Evolutionary conservation across 495 filamentous ascomycete species (phyloP).

Genomic region (Haplographium delicatum): DNA sequence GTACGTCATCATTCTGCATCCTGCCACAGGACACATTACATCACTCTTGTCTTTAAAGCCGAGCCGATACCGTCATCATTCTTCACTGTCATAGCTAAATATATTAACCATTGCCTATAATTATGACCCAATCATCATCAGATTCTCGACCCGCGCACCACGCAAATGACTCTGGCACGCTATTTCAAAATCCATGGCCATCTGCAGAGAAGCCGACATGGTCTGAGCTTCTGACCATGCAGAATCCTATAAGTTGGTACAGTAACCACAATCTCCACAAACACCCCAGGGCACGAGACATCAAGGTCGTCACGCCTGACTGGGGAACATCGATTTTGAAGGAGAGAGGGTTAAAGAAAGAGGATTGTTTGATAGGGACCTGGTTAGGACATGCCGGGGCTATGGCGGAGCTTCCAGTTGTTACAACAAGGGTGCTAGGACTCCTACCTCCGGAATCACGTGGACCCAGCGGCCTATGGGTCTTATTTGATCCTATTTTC

Average conservation of each 20-base stretch:
- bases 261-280: constrained; percentile 7
- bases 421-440: constrained; percentile 8
- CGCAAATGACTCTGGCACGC: constrained; percentile 20
- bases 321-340: constrained; percentile 10
- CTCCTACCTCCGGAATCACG: constrained; percentile 6
- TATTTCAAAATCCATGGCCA: constrained; percentile 52
- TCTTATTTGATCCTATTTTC: constrained; percentile 52
- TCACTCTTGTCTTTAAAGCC: too few species aligned
- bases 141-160: constrained; percentile 19
- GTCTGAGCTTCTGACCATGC: constrained; percentile 23
- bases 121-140: too few species aligned
- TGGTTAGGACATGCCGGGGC: constrained; percentile 51
- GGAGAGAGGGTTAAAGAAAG: background rate
- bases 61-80: too few species aligned
- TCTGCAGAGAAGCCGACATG: constrained; percentile 33
- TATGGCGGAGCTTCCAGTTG: constrained; percentile 35
- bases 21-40: too few species aligned
- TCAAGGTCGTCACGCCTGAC: constrained; percentile 15
- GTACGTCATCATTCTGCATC: too few species aligned
- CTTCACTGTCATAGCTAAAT: too few species aligned
- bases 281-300: constrained; percentile 7
- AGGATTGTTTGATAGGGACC: constrained; percentile 27
- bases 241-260: constrained; percentile 15
- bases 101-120: too few species aligned
- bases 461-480: constrained; percentile 17